Conservation (phyloP, 345 rosid genomes). For the Salix purpurea region DNA sequence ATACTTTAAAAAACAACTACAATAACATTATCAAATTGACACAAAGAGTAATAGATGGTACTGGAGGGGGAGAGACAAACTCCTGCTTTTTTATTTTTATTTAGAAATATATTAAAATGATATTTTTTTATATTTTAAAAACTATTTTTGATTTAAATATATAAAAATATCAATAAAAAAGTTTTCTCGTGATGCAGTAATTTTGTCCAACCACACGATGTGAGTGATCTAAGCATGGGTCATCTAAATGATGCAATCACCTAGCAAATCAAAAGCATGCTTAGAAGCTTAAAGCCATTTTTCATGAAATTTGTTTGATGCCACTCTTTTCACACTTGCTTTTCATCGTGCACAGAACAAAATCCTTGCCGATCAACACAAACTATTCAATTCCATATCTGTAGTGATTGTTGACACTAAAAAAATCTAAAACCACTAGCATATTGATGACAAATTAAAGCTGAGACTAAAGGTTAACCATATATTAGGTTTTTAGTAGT, state of each 20-base stretch:
- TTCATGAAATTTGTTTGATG: background rate
- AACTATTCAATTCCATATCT: background rate
- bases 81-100: too few relatives aligned
- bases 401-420: too few relatives aligned
- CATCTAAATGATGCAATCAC: conserved; percentile 33
- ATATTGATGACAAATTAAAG: too few relatives aligned
- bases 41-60: background rate
- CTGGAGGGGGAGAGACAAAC: background rate
- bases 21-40: too few relatives aligned
- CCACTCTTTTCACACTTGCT: background rate
- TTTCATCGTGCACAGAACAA: background rate
- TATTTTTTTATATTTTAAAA: too few relatives aligned
- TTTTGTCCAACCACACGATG: conserved; percentile 36
- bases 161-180: too few relatives aligned
- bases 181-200: conserved; percentile 15
- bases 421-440: too few relatives aligned
- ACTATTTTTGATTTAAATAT: too few relatives aligned
- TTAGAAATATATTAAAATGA: too few relatives aligned
- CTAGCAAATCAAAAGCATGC: conserved; percentile 14
- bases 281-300: background rate
- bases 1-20: too few relatives aligned
- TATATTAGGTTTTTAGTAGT: too few relatives aligned
- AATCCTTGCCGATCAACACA: background rate
- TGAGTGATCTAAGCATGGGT: conserved; percentile 15
- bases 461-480: too few relatives aligned